phyloP scores from a whole-genome alignment of 768 basidiomycete genomes.

The Suillus alpinus region DNA sequence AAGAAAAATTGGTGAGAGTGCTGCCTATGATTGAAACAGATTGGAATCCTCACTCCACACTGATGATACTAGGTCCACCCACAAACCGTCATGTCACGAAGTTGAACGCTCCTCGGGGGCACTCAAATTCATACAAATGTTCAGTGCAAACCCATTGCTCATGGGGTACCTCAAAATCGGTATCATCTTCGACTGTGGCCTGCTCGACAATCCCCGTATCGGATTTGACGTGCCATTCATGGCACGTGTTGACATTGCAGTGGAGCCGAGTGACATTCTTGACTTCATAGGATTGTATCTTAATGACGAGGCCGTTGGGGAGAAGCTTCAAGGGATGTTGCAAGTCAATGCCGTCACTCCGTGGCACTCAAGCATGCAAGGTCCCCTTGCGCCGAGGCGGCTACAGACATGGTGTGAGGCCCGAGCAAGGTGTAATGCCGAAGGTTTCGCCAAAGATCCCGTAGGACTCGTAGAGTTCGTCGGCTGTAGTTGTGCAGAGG shows the following conservation, averaged over 20 bases:
- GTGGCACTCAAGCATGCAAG: not conserved
- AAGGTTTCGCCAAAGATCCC: not conserved
- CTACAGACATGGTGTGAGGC: conserved; percentile 7
- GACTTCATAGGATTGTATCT: conserved; percentile 8
- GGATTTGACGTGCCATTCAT: conserved; percentile 16
- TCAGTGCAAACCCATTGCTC: conserved; percentile 8
- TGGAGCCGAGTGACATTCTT: conserved; percentile 11
- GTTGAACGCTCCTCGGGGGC: conserved; percentile 14
- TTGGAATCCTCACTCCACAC: not conserved
- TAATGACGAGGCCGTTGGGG: conserved; percentile 2
- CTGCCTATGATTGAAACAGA: not conserved
- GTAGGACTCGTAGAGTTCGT: conserved; percentile 16
- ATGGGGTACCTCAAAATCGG: conserved; percentile 9
- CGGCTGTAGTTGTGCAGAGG: conserved; percentile 13
- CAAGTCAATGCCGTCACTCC: conserved; percentile 8
- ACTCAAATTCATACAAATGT: conserved; percentile 12
- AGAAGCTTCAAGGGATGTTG: conserved; percentile 13
- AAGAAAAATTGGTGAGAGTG: conserved; percentile 14
- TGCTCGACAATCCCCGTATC: conserved; percentile 6
- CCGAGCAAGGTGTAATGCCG: not conserved
- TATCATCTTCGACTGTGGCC: conserved; percentile 10
- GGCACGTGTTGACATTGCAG: conserved; percentile 12
- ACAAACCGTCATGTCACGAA: conserved; percentile 10
- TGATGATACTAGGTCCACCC: conserved; percentile 8
- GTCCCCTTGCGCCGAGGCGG: conserved; percentile 9